phyloP scores from a whole-genome alignment of 495 filamentous ascomycete species.

The Penicillium subrubescens region DNA sequence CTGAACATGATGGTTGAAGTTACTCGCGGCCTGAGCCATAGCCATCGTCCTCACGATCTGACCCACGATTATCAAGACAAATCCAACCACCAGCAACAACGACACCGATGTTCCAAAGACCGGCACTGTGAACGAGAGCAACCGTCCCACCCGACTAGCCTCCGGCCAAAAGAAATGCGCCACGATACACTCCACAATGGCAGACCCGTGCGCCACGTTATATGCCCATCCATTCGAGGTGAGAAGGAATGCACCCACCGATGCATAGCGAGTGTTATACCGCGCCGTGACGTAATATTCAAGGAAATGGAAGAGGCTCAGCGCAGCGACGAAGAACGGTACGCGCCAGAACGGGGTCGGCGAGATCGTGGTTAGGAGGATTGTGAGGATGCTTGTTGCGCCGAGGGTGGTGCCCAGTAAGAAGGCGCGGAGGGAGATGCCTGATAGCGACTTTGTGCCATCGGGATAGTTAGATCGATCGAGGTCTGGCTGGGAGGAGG shows the following conservation, averaged over 20 bases:
- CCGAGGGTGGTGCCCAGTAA: slow-evolving; percentile 55
- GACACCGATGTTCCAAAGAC: slow-evolving; percentile 20
- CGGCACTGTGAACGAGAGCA: slow-evolving; percentile 33
- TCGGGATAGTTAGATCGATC: slow-evolving; percentile 50
- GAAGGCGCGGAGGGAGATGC: slow-evolving; percentile 78
- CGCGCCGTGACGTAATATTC: slow-evolving; percentile 88
- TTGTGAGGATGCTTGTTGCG: slow-evolving; percentile 44
- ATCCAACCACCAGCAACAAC: slow-evolving; percentile 50
- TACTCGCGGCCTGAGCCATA: slow-evolving; percentile 86
- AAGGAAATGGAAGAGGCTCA: slow-evolving; percentile 91
- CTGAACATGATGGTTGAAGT: slow-evolving; percentile 90
- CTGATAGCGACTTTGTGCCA: slow-evolving; percentile 70
- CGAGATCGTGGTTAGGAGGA: slow-evolving; percentile 38
- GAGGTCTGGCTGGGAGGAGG: slow-evolving; percentile 12
- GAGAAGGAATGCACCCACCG: slow-evolving; percentile 76
- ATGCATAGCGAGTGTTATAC: slow-evolving; percentile 76
- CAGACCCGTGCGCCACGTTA: slow-evolving; percentile 75
- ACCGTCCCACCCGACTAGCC: background rate
- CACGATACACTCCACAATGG: slow-evolving; percentile 69
- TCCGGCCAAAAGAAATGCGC: slow-evolving; percentile 60
- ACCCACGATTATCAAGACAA: slow-evolving; percentile 66
- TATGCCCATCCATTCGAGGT: slow-evolving; percentile 85
- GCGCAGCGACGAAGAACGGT: slow-evolving; percentile 73
- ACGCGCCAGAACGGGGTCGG: slow-evolving; percentile 71
- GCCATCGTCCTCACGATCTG: slow-evolving; percentile 74